Conservation (phyloP, 768 basidiomycete genomes). For the Tylopilus vinaceipallidus region DNA sequence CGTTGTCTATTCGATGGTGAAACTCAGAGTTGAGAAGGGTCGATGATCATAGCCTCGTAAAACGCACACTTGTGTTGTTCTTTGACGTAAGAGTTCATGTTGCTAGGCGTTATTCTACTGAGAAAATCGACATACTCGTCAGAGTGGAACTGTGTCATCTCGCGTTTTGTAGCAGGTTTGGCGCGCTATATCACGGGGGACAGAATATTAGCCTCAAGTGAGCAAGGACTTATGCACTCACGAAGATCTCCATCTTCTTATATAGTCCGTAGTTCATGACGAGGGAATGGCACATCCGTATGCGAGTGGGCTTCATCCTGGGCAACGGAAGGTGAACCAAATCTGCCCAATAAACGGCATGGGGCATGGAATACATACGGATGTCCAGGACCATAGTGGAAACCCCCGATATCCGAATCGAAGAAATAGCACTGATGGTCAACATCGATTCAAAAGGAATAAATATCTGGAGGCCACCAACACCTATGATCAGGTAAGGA, state of each 20-base stretch:
- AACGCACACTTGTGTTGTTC: constrained; percentile 92
- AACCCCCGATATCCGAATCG: constrained; percentile 98
- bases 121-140: constrained; percentile 99
- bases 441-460: constrained; percentile 4
- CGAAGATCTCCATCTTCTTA: constrained; percentile 99
- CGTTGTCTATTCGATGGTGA: constrained; percentile 64
- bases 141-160: constrained; percentile 99
- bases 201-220: neutral
- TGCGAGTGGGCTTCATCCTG: constrained; percentile 96
- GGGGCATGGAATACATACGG: constrained; percentile 53
- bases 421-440: constrained; percentile 91
- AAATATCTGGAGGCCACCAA: constrained; percentile 3
- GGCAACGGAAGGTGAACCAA: neutral
- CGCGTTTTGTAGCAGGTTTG: constrained; percentile 98
- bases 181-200: constrained; percentile 62
- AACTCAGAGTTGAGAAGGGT: neutral
- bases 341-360: neutral
- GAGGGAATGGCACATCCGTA: constrained; percentile 98
- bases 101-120: constrained; percentile 88
- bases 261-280: constrained; percentile 99
- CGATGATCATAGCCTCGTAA: neutral
- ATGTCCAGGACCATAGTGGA: constrained; percentile 98
- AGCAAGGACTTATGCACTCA: constrained; percentile 42
- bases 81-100: constrained; percentile 90
- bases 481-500: neutral